Evolutionary conservation across 2,329 filamentous ascomycete species (phyloP).

Genomic region (Paraconiothyrium sp.): DNA sequence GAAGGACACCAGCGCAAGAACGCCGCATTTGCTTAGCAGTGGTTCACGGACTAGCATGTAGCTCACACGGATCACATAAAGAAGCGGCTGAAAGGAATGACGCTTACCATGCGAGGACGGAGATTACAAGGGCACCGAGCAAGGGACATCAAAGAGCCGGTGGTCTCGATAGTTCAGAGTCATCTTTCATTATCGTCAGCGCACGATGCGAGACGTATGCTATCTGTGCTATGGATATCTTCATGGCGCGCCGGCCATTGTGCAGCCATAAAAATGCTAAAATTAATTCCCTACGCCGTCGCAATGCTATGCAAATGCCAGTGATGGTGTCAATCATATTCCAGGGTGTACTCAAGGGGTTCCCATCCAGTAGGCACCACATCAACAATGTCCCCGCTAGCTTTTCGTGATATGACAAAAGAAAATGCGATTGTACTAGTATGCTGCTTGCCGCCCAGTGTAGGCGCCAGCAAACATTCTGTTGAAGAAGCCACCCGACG

Average conservation of each 20-base stretch:
- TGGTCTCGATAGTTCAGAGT: constrained; percentile 11
- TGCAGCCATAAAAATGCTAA: constrained; percentile 13
- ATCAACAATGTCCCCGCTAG: constrained; percentile 26
- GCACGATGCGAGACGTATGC: constrained; percentile 12
- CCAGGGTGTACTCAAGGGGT: constrained; percentile 12
- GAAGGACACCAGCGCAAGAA: constrained; percentile 9
- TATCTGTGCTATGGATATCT: constrained; percentile 19
- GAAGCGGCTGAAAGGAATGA: constrained; percentile 13
- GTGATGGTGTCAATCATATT: constrained; percentile 15
- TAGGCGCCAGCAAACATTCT: constrained; percentile 46
- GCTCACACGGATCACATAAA: neutral
- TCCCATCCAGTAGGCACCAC: constrained; percentile 36
- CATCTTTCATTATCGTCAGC: constrained; percentile 21
- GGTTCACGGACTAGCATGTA: neutral
- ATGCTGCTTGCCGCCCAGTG: constrained; percentile 37
- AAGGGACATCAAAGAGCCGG: constrained; percentile 9
- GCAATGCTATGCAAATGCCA: constrained; percentile 27
- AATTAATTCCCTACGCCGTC: constrained; percentile 20
- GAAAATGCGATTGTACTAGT: constrained; percentile 43
- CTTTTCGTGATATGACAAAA: constrained; percentile 34
- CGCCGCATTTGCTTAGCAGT: neutral
- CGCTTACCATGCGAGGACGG: constrained; percentile 13
- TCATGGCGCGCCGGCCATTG: constrained; percentile 15
- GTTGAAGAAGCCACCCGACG: constrained; percentile 50
- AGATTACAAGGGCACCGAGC: constrained; percentile 18